Evolutionary conservation across 2,329 filamentous ascomycete species (phyloP), one percentile per base, ranked within the genome.

Genomic region (Pestalotiopsis sp.): DNA sequence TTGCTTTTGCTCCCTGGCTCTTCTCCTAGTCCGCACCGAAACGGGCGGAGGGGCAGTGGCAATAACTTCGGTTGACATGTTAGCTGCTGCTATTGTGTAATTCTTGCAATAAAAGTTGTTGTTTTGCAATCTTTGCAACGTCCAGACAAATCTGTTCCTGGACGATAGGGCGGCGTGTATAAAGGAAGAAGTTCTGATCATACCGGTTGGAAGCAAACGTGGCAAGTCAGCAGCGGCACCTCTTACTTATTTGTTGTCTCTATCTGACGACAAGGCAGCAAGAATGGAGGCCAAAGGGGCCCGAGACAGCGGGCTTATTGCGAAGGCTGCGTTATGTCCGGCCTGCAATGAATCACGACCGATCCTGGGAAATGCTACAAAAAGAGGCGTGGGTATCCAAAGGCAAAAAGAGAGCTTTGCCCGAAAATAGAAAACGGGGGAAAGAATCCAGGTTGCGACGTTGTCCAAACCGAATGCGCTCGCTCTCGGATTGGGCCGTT

Each of bases 11-110:
- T 81, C 78, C 68, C 80, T 81, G 45, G 78, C 79, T 70, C 83
- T 79, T 74, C 85, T 83, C 36, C 84, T 84, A 41, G 85, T 84
- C 63, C 85, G 77, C 70, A 83, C 79, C 31, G 82, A 80, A 74
- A 75, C 69, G 68, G 76, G 74, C 39, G 65, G 69, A 5, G 75
- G 69, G 14, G 13, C 59, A 14, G 59, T n/a, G 59, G 76, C 68
- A 68, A 79, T 76, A 59, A 79, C 75, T 67, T 80, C 76, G 38
- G 75, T 69, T 20, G 75, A 73, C 69, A 74, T 71, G 67, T 72
- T 72, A 68, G 72, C 61, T 39, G 69, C 38, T 65, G 61, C 17
- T 70, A 62, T 67, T 52, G 59, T 49, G 66, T 39, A 45, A 56
- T 62, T 57, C 38, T 67, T 36, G 31, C 9, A 36, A 36, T 36